Conservation (phyloP, 441 rosid genomes). For the Isatis lusitanica region DNA sequence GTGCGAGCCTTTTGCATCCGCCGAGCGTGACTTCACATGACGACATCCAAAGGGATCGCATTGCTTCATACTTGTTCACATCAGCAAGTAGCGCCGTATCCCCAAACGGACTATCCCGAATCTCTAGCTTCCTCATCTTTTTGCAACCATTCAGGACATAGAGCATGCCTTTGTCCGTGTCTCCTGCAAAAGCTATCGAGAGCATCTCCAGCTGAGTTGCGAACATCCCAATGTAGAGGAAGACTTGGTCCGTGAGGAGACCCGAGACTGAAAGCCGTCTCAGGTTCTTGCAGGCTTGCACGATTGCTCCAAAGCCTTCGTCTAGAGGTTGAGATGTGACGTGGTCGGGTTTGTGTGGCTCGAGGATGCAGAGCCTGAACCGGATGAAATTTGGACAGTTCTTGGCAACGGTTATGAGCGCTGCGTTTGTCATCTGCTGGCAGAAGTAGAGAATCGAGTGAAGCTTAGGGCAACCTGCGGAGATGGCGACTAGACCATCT, state of each 20-base stretch:
- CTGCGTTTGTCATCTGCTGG: constrained; percentile 95
- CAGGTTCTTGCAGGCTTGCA: constrained; percentile 66
- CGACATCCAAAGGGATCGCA: constrained; percentile 99
- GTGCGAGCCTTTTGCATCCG: constrained; percentile 75
- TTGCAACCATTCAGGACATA: constrained; percentile 83
- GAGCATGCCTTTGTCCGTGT: constrained; percentile 78
- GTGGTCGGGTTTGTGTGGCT: constrained; percentile 75
- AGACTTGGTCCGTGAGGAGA: constrained; percentile 72
- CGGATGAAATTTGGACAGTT: constrained; percentile 77
- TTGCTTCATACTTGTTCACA: constrained; percentile 88
- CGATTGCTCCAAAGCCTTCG: constrained; percentile 96
- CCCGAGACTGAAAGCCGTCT: constrained; percentile 79
- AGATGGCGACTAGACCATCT: constrained; percentile 81
- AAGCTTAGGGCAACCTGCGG: constrained; percentile 84
- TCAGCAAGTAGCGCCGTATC: constrained; percentile 76
- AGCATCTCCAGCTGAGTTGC: constrained; percentile 91
- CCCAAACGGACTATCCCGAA: constrained; percentile 84
- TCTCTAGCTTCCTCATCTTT: constrained; percentile 84
- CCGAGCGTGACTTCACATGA: constrained; percentile 81
- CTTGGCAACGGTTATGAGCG: constrained; percentile 76
- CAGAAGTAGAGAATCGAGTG: constrained; percentile 88
- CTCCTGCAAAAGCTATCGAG: constrained; percentile 89
- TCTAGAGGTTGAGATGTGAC: constrained; percentile 71
- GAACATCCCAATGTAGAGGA: constrained; percentile 74
- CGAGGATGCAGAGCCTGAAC: constrained; percentile 81